Conservation (phyloP, 2,329 filamentous ascomycete genomes). For the Alternaria sp. region DNA sequence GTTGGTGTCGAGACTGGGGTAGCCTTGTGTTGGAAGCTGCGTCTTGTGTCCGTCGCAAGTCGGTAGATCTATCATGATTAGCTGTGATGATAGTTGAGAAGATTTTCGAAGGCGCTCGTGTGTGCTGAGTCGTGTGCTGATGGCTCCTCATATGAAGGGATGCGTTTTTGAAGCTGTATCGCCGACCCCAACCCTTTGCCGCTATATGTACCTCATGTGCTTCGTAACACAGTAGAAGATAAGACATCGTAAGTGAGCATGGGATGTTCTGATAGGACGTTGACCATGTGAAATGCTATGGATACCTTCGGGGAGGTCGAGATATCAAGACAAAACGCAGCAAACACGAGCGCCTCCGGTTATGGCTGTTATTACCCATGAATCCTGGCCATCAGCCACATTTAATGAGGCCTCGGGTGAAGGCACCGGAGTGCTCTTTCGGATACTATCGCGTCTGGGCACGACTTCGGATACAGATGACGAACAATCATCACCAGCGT, state of each 20-base stretch:
- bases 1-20: conserved; percentile 29
- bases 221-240: not conserved
- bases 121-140: not conserved
- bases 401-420: conserved; percentile 18
- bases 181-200: not conserved
- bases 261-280: not conserved
- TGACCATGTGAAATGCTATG: not conserved
- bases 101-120: not conserved
- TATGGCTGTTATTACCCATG: conserved; percentile 15
- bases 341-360: not conserved
- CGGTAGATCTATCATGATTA: conserved; percentile 33
- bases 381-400: conserved; percentile 29
- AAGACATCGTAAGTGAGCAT: not conserved
- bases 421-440: conserved; percentile 9
- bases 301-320: not conserved
- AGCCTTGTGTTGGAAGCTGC: conserved; percentile 28
- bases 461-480: not conserved
- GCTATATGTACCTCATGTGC: not conserved
- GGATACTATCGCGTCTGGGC: not conserved
- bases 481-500: not conserved
- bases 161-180: not conserved
- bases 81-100: not conserved
- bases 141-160: not conserved
- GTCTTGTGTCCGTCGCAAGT: conserved; percentile 32
- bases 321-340: not conserved